Percentiles rank a stretch among this genome's conserved stretches.
phyloP scores from a whole-genome alignment of 2,329 filamentous ascomycete genomes.

The Leptosphaerulina australis region DNA sequence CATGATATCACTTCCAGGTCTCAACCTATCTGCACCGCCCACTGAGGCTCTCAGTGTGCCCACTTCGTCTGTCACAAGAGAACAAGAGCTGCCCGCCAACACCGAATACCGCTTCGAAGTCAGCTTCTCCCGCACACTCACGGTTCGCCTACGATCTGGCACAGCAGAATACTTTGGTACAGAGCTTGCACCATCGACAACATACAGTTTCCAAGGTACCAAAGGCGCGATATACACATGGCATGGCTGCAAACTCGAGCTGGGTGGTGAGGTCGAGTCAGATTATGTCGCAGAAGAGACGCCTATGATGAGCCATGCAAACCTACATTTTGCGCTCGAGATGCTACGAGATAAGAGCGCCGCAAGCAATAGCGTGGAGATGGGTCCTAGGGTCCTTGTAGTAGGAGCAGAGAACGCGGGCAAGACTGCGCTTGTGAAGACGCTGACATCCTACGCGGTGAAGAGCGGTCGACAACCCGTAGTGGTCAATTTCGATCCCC shows the following conservation, averaged over 20 bases:
- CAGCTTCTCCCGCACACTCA: slow-evolving; percentile 41
- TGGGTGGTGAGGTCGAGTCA: slow-evolving; percentile 71
- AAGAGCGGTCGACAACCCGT: slow-evolving; percentile 75
- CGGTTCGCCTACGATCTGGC: slow-evolving; percentile 71
- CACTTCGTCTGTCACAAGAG: slow-evolving; percentile 37
- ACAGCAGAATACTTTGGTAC: slow-evolving; percentile 94
- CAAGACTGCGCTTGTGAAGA: slow-evolving; percentile 81
- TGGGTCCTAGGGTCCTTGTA: slow-evolving; percentile 83
- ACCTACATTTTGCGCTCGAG: slow-evolving; percentile 86
- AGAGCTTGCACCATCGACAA: slow-evolving; percentile 80
- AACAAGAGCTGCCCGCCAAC: slow-evolving; percentile 52
- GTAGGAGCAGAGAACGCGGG: slow-evolving; percentile 79
- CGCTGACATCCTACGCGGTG: slow-evolving; percentile 78
- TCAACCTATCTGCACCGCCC: slow-evolving; percentile 50
- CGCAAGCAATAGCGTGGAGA: slow-evolving; percentile 33
- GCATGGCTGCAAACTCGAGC: slow-evolving; percentile 85
- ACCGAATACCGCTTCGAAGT: slow-evolving; percentile 55
- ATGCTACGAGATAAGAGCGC: slow-evolving; percentile 69
- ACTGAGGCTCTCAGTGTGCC: slow-evolving; percentile 32
- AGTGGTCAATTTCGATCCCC: slow-evolving; percentile 83
- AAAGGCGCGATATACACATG: slow-evolving; percentile 92
- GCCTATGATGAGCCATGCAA: slow-evolving; percentile 78
- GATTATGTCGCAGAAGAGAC: slow-evolving; percentile 79
- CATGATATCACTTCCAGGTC: slow-evolving; percentile 54
- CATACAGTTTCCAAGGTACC: slow-evolving; percentile 79